Evolutionary conservation across 768 basidiomycete genomes (phyloP), one percentile per base, ranked within the genome.

Genomic region (Termitomyces sp.): DNA sequence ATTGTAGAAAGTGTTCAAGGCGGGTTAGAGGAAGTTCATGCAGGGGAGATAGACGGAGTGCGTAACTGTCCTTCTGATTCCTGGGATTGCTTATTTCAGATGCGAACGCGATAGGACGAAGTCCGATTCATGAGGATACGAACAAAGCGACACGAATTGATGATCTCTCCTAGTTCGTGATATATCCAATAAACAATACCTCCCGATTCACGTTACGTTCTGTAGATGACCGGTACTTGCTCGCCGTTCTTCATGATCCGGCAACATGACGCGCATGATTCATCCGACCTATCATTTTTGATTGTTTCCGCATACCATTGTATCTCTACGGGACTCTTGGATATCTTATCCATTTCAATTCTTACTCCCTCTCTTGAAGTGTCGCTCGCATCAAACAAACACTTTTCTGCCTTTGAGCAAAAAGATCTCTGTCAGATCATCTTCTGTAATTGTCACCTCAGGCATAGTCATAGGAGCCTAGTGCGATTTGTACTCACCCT

Each of bases 111-210:
- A 3, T 63, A 95, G 93, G 94, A 95, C 68, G 88, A 92, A 26
- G 79, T 96, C 45, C 83, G 85, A 59, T 92, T 96, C 66, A 86
- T 97, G 83, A 78, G 94, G 57, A 93, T 96, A 74, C 83, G 95
- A 49, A 96, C 95, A 58, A 91, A 85, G 68, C 82, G 89, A 52
- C 95, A 97, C 70, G 95, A 96, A 68, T 77, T 97, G 57, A 91
- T 97, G 88, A 94, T 97, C 59, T 92, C 95, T 2, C 95, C 95
- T 56, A 91, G 95, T 93, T 53, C 30, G 87, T 67, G 12, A 16
- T 26, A 14, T 39, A n/a, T 39, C 14, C 18, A 16, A 22, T 48
- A 0, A 1, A 22, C 24, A 14, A 47, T 33, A 14, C 5, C 24
- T 45, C 13, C 18, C 5, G 3, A 36, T 37, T 56, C 4, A 56